Evolutionary conservation across 768 basidiomycete species (phyloP), one percentile per base, ranked within the genome.

Genomic region (Lanmaoa pseudosensibilis): DNA sequence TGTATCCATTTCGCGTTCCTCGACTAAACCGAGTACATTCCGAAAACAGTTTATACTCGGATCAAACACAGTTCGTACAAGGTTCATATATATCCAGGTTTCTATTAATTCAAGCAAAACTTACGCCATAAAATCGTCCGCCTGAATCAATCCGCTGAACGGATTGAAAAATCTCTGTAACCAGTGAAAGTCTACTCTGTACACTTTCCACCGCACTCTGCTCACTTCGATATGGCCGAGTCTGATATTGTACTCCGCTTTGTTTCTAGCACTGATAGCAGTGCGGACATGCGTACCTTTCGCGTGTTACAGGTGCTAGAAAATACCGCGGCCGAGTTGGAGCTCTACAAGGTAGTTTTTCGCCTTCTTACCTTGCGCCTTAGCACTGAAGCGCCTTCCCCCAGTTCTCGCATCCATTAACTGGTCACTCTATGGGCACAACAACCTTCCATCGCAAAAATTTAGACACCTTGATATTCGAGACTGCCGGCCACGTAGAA

Each of bases 391-490:
- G 19, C 5, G 18, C 19, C 23, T 30, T 27, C 21, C 1, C 3
- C n/a, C 54, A 78, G 77, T 80, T 80, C 58, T 70, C 72, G 54
- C 79, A 80, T 55, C 78, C 81, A 0, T 63, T 74, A 13, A 80
- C 79, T 5, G 79, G 79, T 33, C 64, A 73, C 34, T 66, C 68
- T 37, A 70, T 57, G 18, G 77, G 79, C 1, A 73, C 72, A 12
- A 83, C 82, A 5, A 77, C 76, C 5, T 81, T 80, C 52, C 74
- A 76, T 53, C 77, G 83, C 49, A 79, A 74, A 59, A 83, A 84
- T 61, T 48, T 74, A 12, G 63, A 61, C 8, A 81, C 79, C 1
- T 51, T 66, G 16, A 61, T 73, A 19, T 83, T 80, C 60, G 83
- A 85, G 64, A 74, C 74, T 18, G 82, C 81, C 3, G 84, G 83